phyloP scores from a whole-genome alignment of 2,329 filamentous ascomycete species.

The Diaporthe amygdali region DNA sequence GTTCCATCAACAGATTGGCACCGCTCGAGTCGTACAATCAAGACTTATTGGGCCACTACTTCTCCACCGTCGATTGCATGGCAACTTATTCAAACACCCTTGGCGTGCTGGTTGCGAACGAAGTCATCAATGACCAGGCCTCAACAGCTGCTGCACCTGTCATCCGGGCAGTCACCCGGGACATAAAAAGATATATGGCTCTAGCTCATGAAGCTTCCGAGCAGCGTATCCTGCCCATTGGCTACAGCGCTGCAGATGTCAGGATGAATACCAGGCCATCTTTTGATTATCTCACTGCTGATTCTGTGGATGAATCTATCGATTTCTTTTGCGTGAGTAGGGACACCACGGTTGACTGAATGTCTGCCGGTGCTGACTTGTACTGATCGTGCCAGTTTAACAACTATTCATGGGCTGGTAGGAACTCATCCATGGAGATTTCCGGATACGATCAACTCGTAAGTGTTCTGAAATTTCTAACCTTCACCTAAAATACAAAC shows the following conservation, averaged over 20 bases:
- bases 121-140: slow-evolving; percentile 21
- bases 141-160: slow-evolving; percentile 22
- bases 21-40: slow-evolving; percentile 27
- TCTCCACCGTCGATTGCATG: slow-evolving; percentile 32
- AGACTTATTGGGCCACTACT: slow-evolving; percentile 21
- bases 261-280: background rate
- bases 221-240: slow-evolving; percentile 6
- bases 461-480: slow-evolving; percentile 17
- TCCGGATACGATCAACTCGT: slow-evolving; percentile 49
- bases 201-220: background rate
- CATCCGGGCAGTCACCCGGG: slow-evolving; percentile 31
- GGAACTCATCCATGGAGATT: slow-evolving; percentile 52
- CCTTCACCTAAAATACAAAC: too few relatives aligned
- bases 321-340: slow-evolving; percentile 13
- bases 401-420: slow-evolving; percentile 61
- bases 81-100: slow-evolving; percentile 33
- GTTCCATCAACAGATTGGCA: slow-evolving; percentile 13
- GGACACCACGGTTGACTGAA: rapidly evolving
- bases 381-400: slow-evolving; percentile 49
- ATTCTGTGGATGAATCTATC: background rate
- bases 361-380: background rate
- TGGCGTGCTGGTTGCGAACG: slow-evolving; percentile 30
- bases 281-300: slow-evolving; percentile 13
- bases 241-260: slow-evolving; percentile 4
- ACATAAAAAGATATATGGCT: slow-evolving; percentile 32